Evolutionary conservation across 1,284 basidiomycete genomes (phyloP).

Genomic region (Ustilago crameri): DNA sequence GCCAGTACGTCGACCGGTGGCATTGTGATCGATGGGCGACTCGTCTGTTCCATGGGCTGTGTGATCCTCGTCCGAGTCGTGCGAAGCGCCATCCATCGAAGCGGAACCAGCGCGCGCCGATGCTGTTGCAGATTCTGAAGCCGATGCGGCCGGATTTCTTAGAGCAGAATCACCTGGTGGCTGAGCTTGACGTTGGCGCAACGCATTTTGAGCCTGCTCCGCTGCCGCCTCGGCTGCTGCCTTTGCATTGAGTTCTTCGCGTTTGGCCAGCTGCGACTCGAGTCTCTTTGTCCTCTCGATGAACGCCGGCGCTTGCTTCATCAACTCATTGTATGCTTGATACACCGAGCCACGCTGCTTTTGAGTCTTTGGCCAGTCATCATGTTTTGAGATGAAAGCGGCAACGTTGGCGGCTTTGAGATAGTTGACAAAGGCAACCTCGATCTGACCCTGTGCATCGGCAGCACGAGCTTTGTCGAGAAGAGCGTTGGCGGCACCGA

Average conservation of each 20-base stretch:
- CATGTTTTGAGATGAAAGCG: conserved; percentile 63
- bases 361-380: conserved; percentile 59
- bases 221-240: conserved; percentile 25
- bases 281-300: conserved; percentile 59
- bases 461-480: conserved; percentile 64
- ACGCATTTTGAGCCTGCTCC: conserved; percentile 29
- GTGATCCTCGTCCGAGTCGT: conserved; percentile 33
- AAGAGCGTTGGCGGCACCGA: conserved; percentile 64
- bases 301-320: conserved; percentile 61
- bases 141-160: conserved; percentile 2
- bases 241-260: conserved; percentile 56
- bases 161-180: conserved; percentile 37
- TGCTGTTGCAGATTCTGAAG: neutral
- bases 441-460: conserved; percentile 64
- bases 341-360: conserved; percentile 55
- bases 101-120: neutral
- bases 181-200: conserved; percentile 18
- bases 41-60: conserved; percentile 38
- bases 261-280: conserved; percentile 54
- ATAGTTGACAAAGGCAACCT: conserved; percentile 67
- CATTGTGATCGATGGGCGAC: conserved; percentile 39
- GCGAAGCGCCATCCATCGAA: conserved; percentile 6
- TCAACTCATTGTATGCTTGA: conserved; percentile 63
- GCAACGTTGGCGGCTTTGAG: conserved; percentile 65
- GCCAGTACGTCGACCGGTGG: conserved; percentile 24